These are phyloP conservation scores for Trametes gibbosa DNA, from an alignment of 768 basidiomycete genomes.

Conservation along the genomic window DNA sequence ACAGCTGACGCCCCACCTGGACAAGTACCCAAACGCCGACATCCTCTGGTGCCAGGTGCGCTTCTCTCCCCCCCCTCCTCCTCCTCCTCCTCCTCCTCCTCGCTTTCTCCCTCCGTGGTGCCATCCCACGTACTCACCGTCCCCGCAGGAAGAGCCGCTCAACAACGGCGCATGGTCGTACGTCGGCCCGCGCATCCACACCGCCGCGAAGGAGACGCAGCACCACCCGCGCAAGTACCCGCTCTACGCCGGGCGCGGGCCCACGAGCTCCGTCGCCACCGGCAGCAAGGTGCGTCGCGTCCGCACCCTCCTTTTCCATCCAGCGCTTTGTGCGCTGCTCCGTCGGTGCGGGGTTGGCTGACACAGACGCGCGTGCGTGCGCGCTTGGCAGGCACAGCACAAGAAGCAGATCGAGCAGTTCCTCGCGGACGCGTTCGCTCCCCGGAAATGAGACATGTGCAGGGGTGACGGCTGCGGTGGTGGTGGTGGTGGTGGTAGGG, in stretches of 20 bases:
- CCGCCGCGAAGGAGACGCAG: conserved; percentile 83
- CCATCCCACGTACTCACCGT: not conserved
- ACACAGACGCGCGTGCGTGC: conserved; percentile 21
- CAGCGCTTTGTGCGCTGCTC: too few relatives aligned
- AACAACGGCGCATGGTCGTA: conserved; percentile 99
- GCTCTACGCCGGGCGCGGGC: conserved; percentile 89
- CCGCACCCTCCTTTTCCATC: not conserved
- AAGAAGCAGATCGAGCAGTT: conserved; percentile 88
- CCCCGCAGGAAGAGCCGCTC: conserved; percentile 78
- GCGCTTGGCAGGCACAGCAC: conserved; percentile 57
- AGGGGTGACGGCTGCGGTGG: too few relatives aligned
- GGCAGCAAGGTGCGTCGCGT: conserved; percentile 70
- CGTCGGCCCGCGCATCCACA: conserved; percentile 88
- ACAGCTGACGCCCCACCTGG: conserved; percentile 88
- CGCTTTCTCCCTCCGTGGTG: not conserved
- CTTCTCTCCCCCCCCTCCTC: not conserved
- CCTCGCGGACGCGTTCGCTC: conserved; percentile 55
- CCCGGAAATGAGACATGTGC: conserved; percentile 3
- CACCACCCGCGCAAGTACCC: conserved; percentile 92
- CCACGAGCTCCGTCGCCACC: conserved; percentile 88
- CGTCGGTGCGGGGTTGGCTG: not conserved
- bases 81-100: too few relatives aligned
- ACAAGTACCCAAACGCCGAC: conserved; percentile 94
- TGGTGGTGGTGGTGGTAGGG: too few relatives aligned
- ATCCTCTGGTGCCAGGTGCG: conserved; percentile 86